Evolutionary conservation across 495 filamentous ascomycete species (phyloP).

Genomic region (Xylaria cubensis): DNA sequence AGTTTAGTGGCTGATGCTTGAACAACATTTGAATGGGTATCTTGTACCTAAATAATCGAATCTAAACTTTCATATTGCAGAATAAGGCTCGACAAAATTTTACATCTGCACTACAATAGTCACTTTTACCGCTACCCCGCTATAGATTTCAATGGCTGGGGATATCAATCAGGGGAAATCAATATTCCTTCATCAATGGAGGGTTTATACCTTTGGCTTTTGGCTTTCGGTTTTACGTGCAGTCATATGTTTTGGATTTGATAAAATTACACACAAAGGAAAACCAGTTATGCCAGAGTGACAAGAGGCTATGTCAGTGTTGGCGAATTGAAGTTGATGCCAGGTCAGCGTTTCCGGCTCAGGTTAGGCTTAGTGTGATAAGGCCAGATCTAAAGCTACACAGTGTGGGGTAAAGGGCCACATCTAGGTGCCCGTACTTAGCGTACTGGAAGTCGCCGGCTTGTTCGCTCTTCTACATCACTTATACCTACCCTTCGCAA

Average conservation of each 20-base stretch:
- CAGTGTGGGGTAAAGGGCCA: conserved; percentile 7
- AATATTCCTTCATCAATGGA: background rate
- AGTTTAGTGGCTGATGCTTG: conserved; percentile 2
- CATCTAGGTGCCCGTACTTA: background rate
- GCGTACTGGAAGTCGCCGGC: background rate
- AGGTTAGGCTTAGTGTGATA: conserved; percentile 21
- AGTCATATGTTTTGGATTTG: background rate
- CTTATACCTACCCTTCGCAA: conserved; percentile 7
- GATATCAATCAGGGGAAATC: background rate
- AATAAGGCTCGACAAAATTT: background rate
- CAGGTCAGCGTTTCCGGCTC: conserved; percentile 1
- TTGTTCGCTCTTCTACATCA: conserved; percentile 6
- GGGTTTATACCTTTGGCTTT: background rate
- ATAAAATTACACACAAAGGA: too few species aligned
- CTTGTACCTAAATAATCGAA: background rate
- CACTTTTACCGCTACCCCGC: background rate
- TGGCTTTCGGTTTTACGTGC: background rate
- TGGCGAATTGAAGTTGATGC: conserved; percentile 10
- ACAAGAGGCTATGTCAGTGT: background rate
- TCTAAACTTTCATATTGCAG: background rate
- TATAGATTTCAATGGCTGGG: background rate
- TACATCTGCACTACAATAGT: background rate
- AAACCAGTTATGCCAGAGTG: background rate
- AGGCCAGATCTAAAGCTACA: conserved; percentile 25
- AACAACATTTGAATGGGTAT: too few species aligned